These are phyloP conservation scores for Escovopsis sp. DNA, from an alignment of 2,329 filamentous ascomycete species.

Conservation along the genomic window DNA sequence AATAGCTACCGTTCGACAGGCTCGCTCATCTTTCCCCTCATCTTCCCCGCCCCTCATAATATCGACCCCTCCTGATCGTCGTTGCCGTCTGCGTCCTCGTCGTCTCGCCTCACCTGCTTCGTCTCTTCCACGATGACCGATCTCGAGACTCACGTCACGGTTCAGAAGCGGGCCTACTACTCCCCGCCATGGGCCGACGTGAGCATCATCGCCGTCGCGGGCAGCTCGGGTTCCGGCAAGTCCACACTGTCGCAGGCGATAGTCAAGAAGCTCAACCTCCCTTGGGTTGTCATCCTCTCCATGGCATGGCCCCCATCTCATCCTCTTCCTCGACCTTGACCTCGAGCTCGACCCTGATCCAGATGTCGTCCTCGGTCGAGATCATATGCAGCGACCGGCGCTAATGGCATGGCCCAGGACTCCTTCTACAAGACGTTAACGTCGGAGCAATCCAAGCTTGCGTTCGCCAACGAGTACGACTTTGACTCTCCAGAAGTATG, in stretches of 20 bases:
- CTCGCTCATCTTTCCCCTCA: no score
- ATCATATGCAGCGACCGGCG: not conserved
- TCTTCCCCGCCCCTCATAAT: not conserved
- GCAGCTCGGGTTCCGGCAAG: slow-evolving; percentile 88
- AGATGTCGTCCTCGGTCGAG: slow-evolving; percentile 2
- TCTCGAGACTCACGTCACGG: slow-evolving; percentile 29
- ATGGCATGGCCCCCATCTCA: slow-evolving; percentile 47
- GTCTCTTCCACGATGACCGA: slow-evolving; percentile 13
- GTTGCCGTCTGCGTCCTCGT: not conserved
- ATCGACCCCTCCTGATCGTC: not conserved
- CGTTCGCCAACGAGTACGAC: slow-evolving; percentile 85
- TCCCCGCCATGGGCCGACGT: slow-evolving; percentile 91
- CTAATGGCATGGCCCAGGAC: slow-evolving; percentile 44
- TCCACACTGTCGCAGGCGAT: slow-evolving; percentile 89
- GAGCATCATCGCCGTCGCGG: slow-evolving; percentile 91
- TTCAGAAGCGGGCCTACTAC: slow-evolving; percentile 56
- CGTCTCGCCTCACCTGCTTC: slow-evolving; percentile 2
- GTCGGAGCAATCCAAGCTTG: slow-evolving; percentile 60
- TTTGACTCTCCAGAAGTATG: slow-evolving; percentile 74
- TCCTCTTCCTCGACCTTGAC: no score
- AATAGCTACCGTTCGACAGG: no score
- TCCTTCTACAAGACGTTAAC: slow-evolving; percentile 92
- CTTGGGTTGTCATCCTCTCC: slow-evolving; percentile 95
- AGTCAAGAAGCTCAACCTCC: slow-evolving; percentile 74
- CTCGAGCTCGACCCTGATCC: no score